phyloP scores from a whole-genome alignment of 495 filamentous ascomycete species.

The Pyrenula massariospora region DNA sequence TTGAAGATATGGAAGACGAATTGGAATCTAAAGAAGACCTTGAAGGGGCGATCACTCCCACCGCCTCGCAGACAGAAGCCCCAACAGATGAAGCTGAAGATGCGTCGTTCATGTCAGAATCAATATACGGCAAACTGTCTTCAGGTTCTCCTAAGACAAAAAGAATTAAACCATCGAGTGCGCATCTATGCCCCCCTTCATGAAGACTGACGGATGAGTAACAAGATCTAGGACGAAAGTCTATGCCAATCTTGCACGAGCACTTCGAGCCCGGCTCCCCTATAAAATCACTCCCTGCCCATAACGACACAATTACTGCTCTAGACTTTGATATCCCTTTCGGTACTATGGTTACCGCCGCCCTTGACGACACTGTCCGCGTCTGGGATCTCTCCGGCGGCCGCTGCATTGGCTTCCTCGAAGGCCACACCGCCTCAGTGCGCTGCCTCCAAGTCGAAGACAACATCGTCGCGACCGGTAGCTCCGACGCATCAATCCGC shows the following conservation, averaged over 20 bases:
- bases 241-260: slow-evolving; percentile 91
- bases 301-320: slow-evolving; percentile 78
- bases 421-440: slow-evolving; percentile 92
- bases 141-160: slow-evolving; percentile 47
- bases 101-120: slow-evolving; percentile 89
- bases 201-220: slow-evolving; percentile 2
- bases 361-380: slow-evolving; percentile 89
- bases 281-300: slow-evolving; percentile 80
- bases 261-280: slow-evolving; percentile 83
- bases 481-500: slow-evolving; percentile 88
- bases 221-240: slow-evolving; percentile 46
- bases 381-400: slow-evolving; percentile 96
- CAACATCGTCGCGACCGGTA: slow-evolving; percentile 89
- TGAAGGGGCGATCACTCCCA: slow-evolving; percentile 35
- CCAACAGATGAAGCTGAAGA: slow-evolving; percentile 46
- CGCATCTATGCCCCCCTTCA: not conserved
- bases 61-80: slow-evolving; percentile 42
- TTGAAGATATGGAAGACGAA: slow-evolving; percentile 76
- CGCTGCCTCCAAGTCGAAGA: slow-evolving; percentile 89
- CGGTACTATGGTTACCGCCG: slow-evolving; percentile 88
- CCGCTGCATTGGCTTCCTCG: slow-evolving; percentile 77
- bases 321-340: slow-evolving; percentile 95
- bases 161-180: slow-evolving; percentile 52
- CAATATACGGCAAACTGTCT: slow-evolving; percentile 87
- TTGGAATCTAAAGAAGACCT: slow-evolving; percentile 54